A percentile compares a stretch with the other conserved stretches of the same genome.
Conservation (phyloP, 1,284 basidiomycete genomes). For the Rhizoctonia solani region DNA sequence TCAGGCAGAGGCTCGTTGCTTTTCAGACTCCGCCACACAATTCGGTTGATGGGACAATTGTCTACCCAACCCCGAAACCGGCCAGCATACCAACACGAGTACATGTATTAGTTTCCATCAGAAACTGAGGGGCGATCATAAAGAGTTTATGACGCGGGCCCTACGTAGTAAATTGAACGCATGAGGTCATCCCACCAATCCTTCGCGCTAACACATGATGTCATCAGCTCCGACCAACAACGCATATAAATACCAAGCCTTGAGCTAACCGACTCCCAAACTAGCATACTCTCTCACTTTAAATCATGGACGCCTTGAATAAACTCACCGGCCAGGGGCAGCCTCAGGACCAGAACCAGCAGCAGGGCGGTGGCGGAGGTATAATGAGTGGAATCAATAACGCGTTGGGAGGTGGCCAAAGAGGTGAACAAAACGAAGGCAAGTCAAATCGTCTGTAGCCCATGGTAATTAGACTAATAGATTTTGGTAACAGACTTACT, state of each 20-base stretch:
- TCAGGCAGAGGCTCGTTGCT: neutral
- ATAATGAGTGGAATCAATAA: constrained; percentile 25
- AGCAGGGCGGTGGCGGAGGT: neutral
- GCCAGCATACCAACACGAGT: too few relatives aligned
- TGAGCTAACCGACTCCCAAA: neutral
- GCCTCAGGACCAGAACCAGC: neutral
- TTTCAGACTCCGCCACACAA: neutral
- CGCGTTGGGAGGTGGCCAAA: too few relatives aligned
- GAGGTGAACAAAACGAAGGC: constrained; percentile 23
- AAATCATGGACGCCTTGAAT: neutral
- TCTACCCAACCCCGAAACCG: neutral
- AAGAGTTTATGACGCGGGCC: neutral
- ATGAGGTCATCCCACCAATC: neutral
- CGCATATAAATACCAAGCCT: constrained; percentile 2
- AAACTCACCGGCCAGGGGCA: neutral
- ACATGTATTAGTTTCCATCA: neutral
- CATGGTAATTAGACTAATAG: neutral
- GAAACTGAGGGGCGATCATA: neutral
- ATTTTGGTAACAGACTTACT: neutral
- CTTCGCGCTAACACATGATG: constrained; percentile 7
- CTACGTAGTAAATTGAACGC: neutral
- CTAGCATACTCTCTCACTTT: neutral
- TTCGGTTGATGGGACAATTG: neutral
- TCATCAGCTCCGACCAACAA: neutral
- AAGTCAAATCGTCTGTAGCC: neutral